Conservation (phyloP, 805 yeast species). For the Metschnikowia anglica region DNA sequence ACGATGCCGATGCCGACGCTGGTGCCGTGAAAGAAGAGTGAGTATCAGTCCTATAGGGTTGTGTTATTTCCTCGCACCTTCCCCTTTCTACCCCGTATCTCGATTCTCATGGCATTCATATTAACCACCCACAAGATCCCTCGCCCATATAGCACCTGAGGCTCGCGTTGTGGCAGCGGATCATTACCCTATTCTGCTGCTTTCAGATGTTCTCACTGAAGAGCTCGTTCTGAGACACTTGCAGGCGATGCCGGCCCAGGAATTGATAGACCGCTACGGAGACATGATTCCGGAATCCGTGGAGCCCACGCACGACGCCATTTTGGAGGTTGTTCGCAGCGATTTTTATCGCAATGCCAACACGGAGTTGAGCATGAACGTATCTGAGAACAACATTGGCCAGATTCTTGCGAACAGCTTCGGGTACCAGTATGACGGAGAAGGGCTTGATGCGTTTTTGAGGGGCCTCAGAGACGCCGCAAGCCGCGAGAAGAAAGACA, state of each 20-base stretch:
- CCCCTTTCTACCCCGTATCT: not conserved
- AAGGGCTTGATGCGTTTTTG: constrained; percentile 53
- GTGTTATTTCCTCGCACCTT: not conserved
- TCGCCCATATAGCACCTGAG: no score
- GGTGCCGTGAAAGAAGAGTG: constrained; percentile 10
- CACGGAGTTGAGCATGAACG: constrained; percentile 41
- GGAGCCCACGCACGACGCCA: constrained; percentile 36
- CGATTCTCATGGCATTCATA: not conserved
- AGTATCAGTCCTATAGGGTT: constrained; percentile 8
- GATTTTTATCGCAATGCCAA: constrained; percentile 49
- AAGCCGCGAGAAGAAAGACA: not conserved
- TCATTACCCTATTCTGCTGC: constrained; percentile 15
- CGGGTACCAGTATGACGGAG: constrained; percentile 51
- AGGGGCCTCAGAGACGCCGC: constrained; percentile 37
- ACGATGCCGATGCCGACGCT: constrained; percentile 13
- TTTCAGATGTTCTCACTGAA: constrained; percentile 34
- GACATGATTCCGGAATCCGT: constrained; percentile 44
- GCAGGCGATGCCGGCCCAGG: constrained; percentile 30
- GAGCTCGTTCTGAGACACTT: constrained; percentile 34
- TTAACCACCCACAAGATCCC: no score
- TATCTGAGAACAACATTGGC: constrained; percentile 46
- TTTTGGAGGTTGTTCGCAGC: constrained; percentile 45
- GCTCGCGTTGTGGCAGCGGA: no score
- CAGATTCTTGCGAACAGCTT: constrained; percentile 48
- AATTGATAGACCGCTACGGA: constrained; percentile 26